phyloP scores from a whole-genome alignment of 495 filamentous ascomycete genomes.

The Penicillium pancosmium region DNA sequence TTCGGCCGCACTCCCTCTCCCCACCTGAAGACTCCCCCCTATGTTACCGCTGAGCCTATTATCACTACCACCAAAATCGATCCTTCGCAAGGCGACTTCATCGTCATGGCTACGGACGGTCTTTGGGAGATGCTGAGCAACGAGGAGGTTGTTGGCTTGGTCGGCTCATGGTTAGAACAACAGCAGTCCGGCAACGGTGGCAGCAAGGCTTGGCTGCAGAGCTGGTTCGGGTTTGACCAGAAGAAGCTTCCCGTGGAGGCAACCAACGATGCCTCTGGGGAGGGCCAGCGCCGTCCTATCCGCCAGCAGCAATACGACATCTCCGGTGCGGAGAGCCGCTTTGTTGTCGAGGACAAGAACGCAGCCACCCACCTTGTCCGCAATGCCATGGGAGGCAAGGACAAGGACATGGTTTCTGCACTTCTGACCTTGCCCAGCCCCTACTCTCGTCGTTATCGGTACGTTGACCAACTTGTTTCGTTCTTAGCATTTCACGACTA shows the following conservation, averaged over 20 bases:
- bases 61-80: slow-evolving; percentile 95
- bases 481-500: not conserved
- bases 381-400: slow-evolving; percentile 92
- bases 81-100: slow-evolving; percentile 87
- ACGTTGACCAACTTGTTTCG: slow-evolving; percentile 22
- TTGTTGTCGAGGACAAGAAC: slow-evolving; percentile 95
- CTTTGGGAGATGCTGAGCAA: slow-evolving; percentile 99
- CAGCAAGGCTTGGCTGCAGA: slow-evolving; percentile 49
- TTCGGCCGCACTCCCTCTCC: slow-evolving; percentile 76
- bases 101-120: slow-evolving; percentile 96
- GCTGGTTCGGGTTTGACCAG: slow-evolving; percentile 51
- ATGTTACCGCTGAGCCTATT: slow-evolving; percentile 95
- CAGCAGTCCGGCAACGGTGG: slow-evolving; percentile 52
- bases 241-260: slow-evolving; percentile 57
- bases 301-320: slow-evolving; percentile 83
- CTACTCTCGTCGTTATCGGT: slow-evolving; percentile 88
- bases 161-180: slow-evolving; percentile 93
- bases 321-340: slow-evolving; percentile 69
- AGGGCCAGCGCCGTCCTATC: slow-evolving; percentile 68
- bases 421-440: slow-evolving; percentile 89
- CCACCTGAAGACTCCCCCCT: slow-evolving; percentile 87
- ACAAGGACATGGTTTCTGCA: slow-evolving; percentile 92
- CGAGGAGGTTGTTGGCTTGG: slow-evolving; percentile 95
- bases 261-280: slow-evolving; percentile 52
- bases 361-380: slow-evolving; percentile 93